Conservation (phyloP, 768 basidiomycete genomes). For the Suillus plorans region DNA sequence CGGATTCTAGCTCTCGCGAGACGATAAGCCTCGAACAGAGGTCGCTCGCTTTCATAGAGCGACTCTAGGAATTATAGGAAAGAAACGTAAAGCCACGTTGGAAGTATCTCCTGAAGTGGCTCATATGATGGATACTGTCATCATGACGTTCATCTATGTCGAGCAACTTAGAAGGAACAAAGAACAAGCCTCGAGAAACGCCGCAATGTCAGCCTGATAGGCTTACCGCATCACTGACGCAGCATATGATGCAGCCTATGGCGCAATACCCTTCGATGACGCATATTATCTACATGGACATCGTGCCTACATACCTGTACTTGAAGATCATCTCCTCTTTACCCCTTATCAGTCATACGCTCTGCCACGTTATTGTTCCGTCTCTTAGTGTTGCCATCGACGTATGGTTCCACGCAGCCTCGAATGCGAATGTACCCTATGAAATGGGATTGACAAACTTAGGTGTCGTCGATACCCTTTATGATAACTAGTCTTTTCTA, state of each 20-base stretch:
- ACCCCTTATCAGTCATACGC: no score
- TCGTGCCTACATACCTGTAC: no score
- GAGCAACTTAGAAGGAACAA: constrained; percentile 13
- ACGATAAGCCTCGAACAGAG: constrained; percentile 16
- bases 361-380: no score
- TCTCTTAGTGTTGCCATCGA: no score
- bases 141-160: constrained; percentile 17
- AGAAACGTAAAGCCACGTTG: constrained; percentile 6
- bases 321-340: no score
- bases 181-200: neutral
- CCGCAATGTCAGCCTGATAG: neutral
- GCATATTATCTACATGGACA: no score
- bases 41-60: constrained; percentile 22
- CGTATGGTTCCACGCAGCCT: neutral
- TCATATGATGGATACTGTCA: constrained; percentile 11
- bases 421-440: neutral
- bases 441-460: no score
- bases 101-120: constrained; percentile 12
- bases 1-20: constrained; percentile 7
- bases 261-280: no score
- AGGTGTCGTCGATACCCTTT: no score
- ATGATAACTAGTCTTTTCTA: no score
- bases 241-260: no score
- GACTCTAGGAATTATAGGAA: constrained; percentile 11
- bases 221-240: no score